Evolutionary conservation across 1,284 basidiomycete species (phyloP), one percentile per base, ranked within the genome.

Genomic region (Trametes pubescens): DNA sequence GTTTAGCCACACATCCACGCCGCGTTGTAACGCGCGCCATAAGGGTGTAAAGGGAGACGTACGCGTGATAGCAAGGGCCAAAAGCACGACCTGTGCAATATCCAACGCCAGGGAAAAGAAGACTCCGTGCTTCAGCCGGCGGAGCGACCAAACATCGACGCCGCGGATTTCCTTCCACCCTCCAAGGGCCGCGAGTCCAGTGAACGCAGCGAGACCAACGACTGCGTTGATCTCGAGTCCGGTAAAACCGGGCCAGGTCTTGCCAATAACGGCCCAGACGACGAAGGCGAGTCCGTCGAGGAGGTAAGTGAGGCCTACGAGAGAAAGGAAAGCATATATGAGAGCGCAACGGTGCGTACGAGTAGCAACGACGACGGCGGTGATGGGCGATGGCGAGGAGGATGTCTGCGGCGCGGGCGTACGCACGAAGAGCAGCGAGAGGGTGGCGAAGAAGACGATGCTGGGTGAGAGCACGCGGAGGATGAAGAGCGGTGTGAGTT

Each of bases 261-360:
- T 86, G 69, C 82, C 79, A 65, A 93, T 71, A 49, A 93, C 82
- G 26, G 88, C 85, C 71, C 84, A 84, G 24, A 86, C 76, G 55
- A 89, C 85, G 71, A 91, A 89, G 9, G 87, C 80, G 55, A 91
- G 78, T 61, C 96, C 83, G 84, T 99, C 85, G 79, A 95, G 80
- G 81, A 99, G 86, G 85, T 94, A 88, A 76, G 95, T 83, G 79
- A 96, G 68, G 80, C 95, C 88, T 77, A 88, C 73, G 56, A 93
- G 80, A 61, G 88, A 86, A 57, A 94, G 81, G 69, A 93, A 79
- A 57, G 81, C 76, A 60, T 93, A 81, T 75, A 95, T 92, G 68
- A 88, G 77, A 57, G 84, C 84, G 62, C 90, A 86, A 75, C 93
- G 89, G 51, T 93, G 93, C 60, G 87, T 79, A 61, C 82, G 81